Evolutionary conservation across 192 early-diverging fungal species (phyloP).

Genomic region (Backusella mclennaniae): DNA sequence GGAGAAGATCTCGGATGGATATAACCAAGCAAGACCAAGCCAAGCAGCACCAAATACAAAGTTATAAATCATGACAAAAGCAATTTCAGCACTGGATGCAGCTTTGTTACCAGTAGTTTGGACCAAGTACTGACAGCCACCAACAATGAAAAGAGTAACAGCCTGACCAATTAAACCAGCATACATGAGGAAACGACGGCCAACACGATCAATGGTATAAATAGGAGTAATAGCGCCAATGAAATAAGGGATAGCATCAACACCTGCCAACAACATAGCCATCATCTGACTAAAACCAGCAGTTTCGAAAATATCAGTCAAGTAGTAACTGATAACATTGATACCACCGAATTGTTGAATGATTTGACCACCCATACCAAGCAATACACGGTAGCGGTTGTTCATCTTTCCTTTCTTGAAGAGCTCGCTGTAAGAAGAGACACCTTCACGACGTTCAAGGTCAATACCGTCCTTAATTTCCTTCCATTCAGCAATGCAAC

Average conservation of each 20-base stretch:
- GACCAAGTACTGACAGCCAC: slow-evolving; percentile 23
- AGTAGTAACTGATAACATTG: slow-evolving; percentile 38
- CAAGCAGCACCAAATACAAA: slow-evolving; percentile 78
- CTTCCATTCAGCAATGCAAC: slow-evolving; percentile 14
- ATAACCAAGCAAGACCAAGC: slow-evolving; percentile 82
- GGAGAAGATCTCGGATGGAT: slow-evolving; percentile 81
- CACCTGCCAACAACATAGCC: slow-evolving; percentile 53
- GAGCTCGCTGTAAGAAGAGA: slow-evolving; percentile 25
- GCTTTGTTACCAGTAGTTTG: slow-evolving; percentile 17
- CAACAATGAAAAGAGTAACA: slow-evolving; percentile 28
- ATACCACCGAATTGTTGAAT: slow-evolving; percentile 34
- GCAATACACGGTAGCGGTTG: slow-evolving; percentile 23
- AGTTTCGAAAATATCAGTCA: slow-evolving; percentile 47
- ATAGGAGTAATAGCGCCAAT: slow-evolving; percentile 73
- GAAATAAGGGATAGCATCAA: slow-evolving; percentile 73
- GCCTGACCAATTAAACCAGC: slow-evolving; percentile 29
- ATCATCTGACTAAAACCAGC: slow-evolving; percentile 47
- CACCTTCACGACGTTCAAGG: slow-evolving; percentile 21
- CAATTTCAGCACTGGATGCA: slow-evolving; percentile 36
- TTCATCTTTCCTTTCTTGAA: slow-evolving; percentile 27
- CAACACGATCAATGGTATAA: slow-evolving; percentile 67
- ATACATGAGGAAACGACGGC: slow-evolving; percentile 63
- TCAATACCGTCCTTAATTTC: slow-evolving; percentile 22
- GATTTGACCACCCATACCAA: slow-evolving; percentile 26
- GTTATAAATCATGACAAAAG: slow-evolving; percentile 59